phyloP scores from a whole-genome alignment of 2,329 filamentous ascomycete genomes.

The Peltaster fructicola region DNA sequence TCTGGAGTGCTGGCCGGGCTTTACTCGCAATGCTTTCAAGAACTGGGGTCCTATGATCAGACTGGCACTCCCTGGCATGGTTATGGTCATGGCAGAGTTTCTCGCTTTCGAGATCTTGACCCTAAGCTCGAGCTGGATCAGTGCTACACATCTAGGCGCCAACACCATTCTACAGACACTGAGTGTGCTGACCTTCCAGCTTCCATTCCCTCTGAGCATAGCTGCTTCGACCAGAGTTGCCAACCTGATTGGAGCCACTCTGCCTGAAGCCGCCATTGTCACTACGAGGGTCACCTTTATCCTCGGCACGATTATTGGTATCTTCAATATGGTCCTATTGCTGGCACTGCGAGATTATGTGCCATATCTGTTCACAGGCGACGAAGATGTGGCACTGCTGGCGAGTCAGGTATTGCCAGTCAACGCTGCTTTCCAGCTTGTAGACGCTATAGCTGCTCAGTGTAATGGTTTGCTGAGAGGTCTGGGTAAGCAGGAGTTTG shows the following conservation, averaged over 20 bases:
- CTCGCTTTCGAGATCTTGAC: constrained; percentile 75
- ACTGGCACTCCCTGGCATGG: constrained; percentile 70
- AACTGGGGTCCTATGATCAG: constrained; percentile 78
- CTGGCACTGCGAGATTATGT: constrained; percentile 52
- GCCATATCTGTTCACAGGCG: constrained; percentile 55
- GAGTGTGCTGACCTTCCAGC: constrained; percentile 66
- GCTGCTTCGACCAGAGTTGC: constrained; percentile 77
- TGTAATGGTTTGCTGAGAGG: constrained; percentile 76
- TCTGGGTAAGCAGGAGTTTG: constrained; percentile 73
- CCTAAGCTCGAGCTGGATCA: constrained; percentile 63
- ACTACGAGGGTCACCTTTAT: constrained; percentile 61
- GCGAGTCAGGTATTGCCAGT: constrained; percentile 55
- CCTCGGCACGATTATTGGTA: constrained; percentile 50
- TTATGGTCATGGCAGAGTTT: constrained; percentile 91
- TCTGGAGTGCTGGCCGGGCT: constrained; percentile 63
- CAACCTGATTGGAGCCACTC: constrained; percentile 75
- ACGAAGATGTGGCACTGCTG: constrained; percentile 48
- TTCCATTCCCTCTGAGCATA: constrained; percentile 82
- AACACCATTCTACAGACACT: constrained; percentile 73
- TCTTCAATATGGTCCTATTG: constrained; percentile 60
- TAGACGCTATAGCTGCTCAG: constrained; percentile 62
- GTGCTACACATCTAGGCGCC: constrained; percentile 63
- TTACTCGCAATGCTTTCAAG: constrained; percentile 47
- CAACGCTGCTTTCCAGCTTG: constrained; percentile 75
- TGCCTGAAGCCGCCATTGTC: constrained; percentile 63